Conservation (phyloP, 225 moss, liverwort and hornwort species). For the Sphagnum tenellum region DNA sequence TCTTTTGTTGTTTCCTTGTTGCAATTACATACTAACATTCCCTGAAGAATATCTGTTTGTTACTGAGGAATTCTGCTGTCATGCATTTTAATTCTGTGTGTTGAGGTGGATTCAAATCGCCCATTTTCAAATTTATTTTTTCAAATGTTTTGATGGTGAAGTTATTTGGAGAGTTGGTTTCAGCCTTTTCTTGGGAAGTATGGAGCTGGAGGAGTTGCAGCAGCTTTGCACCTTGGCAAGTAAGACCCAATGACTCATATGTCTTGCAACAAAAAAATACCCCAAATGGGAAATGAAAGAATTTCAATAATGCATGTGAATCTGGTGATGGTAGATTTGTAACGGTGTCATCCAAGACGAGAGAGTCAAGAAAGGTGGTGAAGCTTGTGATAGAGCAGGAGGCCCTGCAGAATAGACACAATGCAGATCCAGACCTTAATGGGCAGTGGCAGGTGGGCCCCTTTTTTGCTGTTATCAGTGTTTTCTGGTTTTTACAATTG, state of each 20-base stretch:
- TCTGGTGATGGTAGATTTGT: constrained; percentile 22
- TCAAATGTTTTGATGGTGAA: neutral
- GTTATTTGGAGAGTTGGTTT: constrained; percentile 1
- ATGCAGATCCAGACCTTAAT: constrained; percentile 11
- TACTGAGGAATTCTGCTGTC: too few relatives aligned
- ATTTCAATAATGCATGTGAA: too few relatives aligned
- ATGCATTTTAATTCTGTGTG: neutral
- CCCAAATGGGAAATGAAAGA: too few relatives aligned
- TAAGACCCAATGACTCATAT: constrained; percentile 5
- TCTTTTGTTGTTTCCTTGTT: neutral
- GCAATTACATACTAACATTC: too few relatives aligned
- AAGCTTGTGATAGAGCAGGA: constrained; percentile 31
- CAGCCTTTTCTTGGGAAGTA: constrained; percentile 79
- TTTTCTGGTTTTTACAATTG: too few relatives aligned
- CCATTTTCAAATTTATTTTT: neutral
- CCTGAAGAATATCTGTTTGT: too few relatives aligned
- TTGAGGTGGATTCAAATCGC: neutral
- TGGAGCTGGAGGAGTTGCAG: constrained; percentile 75
- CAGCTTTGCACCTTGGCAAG: constrained; percentile 64
- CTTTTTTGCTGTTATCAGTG: neutral
- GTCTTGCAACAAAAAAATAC: too few relatives aligned
- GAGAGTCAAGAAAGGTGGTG: constrained; percentile 37
- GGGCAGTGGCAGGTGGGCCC: constrained; percentile 20
- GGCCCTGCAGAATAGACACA: constrained; percentile 30
- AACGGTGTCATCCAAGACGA: constrained; percentile 57